Base-by-base conservation (phyloP, 2,329 filamentous ascomycete genomes). In the Capronia coronata region DNA sequence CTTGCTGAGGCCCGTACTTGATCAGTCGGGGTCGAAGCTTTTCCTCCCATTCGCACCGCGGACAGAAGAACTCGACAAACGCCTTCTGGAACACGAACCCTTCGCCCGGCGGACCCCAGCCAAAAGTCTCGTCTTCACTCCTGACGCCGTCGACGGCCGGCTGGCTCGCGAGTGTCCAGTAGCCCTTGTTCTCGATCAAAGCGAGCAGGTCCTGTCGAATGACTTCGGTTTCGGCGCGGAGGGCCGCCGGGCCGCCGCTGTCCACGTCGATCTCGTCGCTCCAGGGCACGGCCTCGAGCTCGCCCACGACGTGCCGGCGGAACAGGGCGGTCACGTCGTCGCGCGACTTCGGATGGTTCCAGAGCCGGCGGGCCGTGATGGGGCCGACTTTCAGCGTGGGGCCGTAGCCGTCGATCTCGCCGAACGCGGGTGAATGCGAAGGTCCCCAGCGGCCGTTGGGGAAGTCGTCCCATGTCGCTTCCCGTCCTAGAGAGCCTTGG, bases 381-480 rank as follows among this genome's bases (percentile, higher is more conserved):
- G 87, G 81, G 0, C 86, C 87, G 64, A 96, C 87, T 70, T 96
- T 93, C 32, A 98, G 75, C 49, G 85, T 93, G n/a, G 94, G 89
- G 9, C 93, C 93, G 65, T 97, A 97, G n/a, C 91, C 91, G 64
- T 97, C 90, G 51, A 96, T 96, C 67, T 96, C 89, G 62, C 91
- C 91, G 64, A 94, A 97, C 0, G 91, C 91, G 1, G 89, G 89
- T 2, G 89, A 95, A 45, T 91, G 80, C 3, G 90, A 87, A 63
- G 96, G 91, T 64, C 91, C 91, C 82, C 91, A 97, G 48, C 91
- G 81, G 22, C 91, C 93, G 72, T 97, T 97, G 56, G 91, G 91
- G 67, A 89, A 98, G 62, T 98, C 93, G 63, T 98, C 93, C 93
- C 93, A 98, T 0, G 93, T 98, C 27, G 93, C 93, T 73, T 97